Percentiles rank a stretch among this genome's conserved stretches.
phyloP scores from a whole-genome alignment of 176 grass and related monocot species.

The Rhynchospora pubera region DNA sequence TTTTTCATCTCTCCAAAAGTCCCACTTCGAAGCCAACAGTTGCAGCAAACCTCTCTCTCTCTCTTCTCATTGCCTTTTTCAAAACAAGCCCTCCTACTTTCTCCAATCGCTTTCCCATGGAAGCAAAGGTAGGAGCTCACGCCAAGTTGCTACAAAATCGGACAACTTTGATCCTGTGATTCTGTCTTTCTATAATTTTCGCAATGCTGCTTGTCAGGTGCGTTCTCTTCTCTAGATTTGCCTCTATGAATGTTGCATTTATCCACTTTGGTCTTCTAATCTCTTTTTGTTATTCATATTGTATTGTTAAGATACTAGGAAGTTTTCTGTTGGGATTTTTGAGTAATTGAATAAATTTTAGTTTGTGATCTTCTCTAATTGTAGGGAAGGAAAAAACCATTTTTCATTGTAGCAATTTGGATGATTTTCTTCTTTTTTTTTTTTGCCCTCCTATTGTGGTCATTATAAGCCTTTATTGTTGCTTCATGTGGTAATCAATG shows the following conservation, averaged over 20 bases:
- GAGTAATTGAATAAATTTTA: not conserved
- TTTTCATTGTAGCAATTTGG: not conserved
- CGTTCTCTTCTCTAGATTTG: not conserved
- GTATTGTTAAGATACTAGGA: not conserved
- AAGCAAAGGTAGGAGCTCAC: not conserved
- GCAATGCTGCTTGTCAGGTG: slow-evolving; percentile 16
- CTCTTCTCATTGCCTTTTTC: not conserved
- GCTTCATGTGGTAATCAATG: not conserved
- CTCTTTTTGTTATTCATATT: not conserved
- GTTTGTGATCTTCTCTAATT: not conserved
- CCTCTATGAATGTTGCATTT: not conserved
- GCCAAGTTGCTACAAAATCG: not conserved
- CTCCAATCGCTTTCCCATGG: slow-evolving; percentile 17
- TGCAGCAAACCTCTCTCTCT: not conserved
- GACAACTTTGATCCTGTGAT: not conserved
- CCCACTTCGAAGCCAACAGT: not conserved
- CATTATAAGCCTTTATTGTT: not conserved
- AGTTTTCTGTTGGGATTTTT: not conserved
- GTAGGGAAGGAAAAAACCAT: not conserved
- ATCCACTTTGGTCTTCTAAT: not conserved
- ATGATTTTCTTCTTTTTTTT: not conserved
- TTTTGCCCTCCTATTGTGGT: not conserved
- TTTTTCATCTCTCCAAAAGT: slow-evolving; percentile 5
- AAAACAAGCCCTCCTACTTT: slow-evolving; percentile 14
- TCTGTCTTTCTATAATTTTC: not conserved